Evolutionary conservation across 2,329 filamentous ascomycete genomes (phyloP).

Genomic region (Penicillium oxalicum): DNA sequence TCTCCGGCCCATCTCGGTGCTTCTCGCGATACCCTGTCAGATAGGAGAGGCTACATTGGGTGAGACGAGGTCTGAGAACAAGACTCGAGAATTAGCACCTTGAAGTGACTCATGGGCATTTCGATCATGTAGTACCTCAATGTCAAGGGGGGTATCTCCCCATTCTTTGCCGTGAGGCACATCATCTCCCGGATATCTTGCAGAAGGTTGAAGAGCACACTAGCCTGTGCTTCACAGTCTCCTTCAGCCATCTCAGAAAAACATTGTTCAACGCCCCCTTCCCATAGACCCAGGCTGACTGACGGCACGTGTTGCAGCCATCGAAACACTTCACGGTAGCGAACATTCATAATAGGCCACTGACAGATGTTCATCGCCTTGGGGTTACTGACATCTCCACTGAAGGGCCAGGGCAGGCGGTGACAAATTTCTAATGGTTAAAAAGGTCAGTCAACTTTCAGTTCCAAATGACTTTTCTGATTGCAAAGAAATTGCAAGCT

Average conservation of each 20-base stretch:
- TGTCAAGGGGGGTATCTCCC: no score
- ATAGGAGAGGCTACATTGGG: slow-evolving; percentile 16
- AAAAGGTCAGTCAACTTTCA: background rate
- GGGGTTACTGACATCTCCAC: slow-evolving; percentile 10
- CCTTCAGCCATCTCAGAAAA: slow-evolving; percentile 5
- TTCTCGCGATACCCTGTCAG: slow-evolving; percentile 22
- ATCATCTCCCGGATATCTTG: slow-evolving; percentile 18
- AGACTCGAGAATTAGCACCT: background rate
- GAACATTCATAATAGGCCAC: slow-evolving; percentile 21
- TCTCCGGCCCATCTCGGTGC: slow-evolving; percentile 17
- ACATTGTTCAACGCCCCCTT: slow-evolving; percentile 5
- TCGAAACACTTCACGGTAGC: slow-evolving; percentile 22
- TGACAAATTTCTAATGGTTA: slow-evolving; percentile 13
- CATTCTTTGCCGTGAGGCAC: background rate
- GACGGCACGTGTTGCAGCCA: slow-evolving; percentile 18
- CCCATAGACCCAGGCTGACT: slow-evolving; percentile 17
- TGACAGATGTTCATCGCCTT: slow-evolving; percentile 12
- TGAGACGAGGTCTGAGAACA: slow-evolving; percentile 15
- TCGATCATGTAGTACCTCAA: no score
- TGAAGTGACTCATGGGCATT: no score
- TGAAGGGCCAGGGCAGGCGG: slow-evolving; percentile 21
- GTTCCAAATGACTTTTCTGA: background rate
- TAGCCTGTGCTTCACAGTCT: slow-evolving; percentile 11
- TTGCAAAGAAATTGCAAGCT: background rate
- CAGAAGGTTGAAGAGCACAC: slow-evolving; percentile 23